phyloP scores from a whole-genome alignment of 169 alveolate species.

The Ichthyophthirius multifiliis region DNA sequence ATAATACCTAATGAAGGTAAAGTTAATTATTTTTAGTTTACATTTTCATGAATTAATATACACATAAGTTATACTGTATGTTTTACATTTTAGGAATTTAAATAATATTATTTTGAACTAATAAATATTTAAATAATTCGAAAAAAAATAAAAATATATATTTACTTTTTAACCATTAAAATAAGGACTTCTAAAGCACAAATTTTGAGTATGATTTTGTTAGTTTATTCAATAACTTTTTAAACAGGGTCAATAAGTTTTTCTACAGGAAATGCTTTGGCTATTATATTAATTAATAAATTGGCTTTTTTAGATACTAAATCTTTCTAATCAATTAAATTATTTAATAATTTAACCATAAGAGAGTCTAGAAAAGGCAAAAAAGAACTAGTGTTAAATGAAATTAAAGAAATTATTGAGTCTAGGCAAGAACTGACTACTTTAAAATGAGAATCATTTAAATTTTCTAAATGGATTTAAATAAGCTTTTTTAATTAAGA shows the following conservation, averaged over 20 bases:
- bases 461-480: neutral
- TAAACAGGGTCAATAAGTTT: neutral
- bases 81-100: neutral
- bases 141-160: neutral
- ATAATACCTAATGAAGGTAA: conserved; percentile 3
- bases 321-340: conserved; percentile 2
- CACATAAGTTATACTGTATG: neutral
- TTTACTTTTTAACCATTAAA: conserved; percentile 5
- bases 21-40: neutral
- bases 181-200: conserved; percentile 11
- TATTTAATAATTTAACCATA: neutral
- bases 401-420: neutral
- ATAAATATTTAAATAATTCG: too few relatives aligned
- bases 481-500: neutral
- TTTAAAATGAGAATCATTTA: conserved; percentile 8
- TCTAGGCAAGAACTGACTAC: neutral
- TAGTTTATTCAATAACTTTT: neutral
- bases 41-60: neutral
- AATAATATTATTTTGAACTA: neutral
- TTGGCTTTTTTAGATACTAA: neutral
- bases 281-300: neutral
- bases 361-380: neutral
- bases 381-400: neutral
- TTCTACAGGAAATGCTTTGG: neutral
- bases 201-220: neutral